phyloP scores from a whole-genome alignment of 2,329 filamentous ascomycete genomes.

The Fusarium sp. region DNA sequence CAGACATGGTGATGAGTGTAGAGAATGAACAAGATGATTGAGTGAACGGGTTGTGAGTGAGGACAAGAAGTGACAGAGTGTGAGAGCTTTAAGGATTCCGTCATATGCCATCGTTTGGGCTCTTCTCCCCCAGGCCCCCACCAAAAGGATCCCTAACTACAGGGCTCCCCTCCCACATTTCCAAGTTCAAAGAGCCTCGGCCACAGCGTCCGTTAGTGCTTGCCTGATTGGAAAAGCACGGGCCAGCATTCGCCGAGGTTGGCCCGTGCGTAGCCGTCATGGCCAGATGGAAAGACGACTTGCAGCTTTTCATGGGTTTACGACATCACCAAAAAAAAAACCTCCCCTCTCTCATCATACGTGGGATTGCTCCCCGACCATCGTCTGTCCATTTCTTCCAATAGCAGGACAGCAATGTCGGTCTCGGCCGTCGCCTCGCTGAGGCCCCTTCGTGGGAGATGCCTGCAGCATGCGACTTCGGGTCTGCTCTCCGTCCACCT shows the following conservation, averaged over 20 bases:
- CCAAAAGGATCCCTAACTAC: neutral
- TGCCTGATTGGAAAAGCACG: conserved; percentile 28
- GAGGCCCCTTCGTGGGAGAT: conserved; percentile 46
- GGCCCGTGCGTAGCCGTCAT: conserved; percentile 38
- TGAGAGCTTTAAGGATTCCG: conserved; percentile 29
- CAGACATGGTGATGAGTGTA: conserved; percentile 55
- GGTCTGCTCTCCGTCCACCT: conserved; percentile 48
- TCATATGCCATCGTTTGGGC: conserved; percentile 30
- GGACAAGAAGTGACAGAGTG: neutral
- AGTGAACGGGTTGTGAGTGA: neutral
- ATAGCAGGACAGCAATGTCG: conserved; percentile 43
- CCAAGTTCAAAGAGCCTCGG: conserved; percentile 14
- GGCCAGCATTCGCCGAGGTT: conserved; percentile 31
- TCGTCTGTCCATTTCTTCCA: conserved; percentile 11
- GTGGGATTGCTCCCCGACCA: neutral
- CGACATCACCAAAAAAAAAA: conserved; percentile 15
- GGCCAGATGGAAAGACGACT: conserved; percentile 16
- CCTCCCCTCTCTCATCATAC: neutral
- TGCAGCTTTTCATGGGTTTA: conserved; percentile 26
- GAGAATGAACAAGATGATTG: neutral
- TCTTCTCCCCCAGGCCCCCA: neutral
- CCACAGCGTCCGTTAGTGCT: neutral
- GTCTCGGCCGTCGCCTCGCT: conserved; percentile 48
- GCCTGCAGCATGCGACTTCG: conserved; percentile 42
- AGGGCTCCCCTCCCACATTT: neutral